Conservation (phyloP, 1,284 basidiomycete genomes). For the Neotropicomus parvogracilis region DNA sequence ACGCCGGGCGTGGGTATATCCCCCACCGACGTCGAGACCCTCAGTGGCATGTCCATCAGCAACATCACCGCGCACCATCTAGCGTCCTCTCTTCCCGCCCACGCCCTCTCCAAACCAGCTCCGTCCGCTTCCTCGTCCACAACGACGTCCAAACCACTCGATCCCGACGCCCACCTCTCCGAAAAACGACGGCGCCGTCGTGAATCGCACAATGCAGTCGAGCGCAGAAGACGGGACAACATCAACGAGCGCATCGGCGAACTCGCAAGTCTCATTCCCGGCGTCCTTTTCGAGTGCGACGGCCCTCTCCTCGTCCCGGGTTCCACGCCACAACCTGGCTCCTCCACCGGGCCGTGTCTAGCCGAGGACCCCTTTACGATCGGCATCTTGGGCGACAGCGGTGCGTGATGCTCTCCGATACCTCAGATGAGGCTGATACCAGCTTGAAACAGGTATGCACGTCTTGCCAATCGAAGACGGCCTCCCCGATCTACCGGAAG, state of each 20-base stretch:
- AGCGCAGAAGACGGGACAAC: constrained; percentile 81
- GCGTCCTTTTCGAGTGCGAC: constrained; percentile 68
- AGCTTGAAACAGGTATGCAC: constrained; percentile 20
- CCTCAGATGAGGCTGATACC: not conserved
- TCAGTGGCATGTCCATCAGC: constrained; percentile 18
- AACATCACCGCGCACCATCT: constrained; percentile 22
- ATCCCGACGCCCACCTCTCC: constrained; percentile 44
- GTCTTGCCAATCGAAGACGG: constrained; percentile 27
- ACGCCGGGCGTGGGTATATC: constrained; percentile 31
- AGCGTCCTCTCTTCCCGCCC: constrained; percentile 19
- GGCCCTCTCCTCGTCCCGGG: constrained; percentile 24
- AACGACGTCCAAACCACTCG: constrained; percentile 20
- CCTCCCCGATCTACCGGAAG: constrained; percentile 30
- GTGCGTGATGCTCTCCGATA: constrained; percentile 9
- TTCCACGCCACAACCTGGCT: constrained; percentile 11
- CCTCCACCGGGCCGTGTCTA: constrained; percentile 10
- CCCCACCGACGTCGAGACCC: constrained; percentile 33
- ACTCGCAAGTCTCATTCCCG: constrained; percentile 83
- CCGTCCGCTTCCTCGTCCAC: constrained; percentile 3
- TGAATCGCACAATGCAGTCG: constrained; percentile 90
- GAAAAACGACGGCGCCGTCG: constrained; percentile 77
- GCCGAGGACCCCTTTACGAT: constrained; percentile 24
- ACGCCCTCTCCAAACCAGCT: constrained; percentile 10
- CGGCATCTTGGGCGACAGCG: constrained; percentile 21
- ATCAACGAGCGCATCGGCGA: constrained; percentile 94